Evolutionary conservation across 345 rosid genomes (phyloP).

Genomic region (Pseudoturritis turrita): DNA sequence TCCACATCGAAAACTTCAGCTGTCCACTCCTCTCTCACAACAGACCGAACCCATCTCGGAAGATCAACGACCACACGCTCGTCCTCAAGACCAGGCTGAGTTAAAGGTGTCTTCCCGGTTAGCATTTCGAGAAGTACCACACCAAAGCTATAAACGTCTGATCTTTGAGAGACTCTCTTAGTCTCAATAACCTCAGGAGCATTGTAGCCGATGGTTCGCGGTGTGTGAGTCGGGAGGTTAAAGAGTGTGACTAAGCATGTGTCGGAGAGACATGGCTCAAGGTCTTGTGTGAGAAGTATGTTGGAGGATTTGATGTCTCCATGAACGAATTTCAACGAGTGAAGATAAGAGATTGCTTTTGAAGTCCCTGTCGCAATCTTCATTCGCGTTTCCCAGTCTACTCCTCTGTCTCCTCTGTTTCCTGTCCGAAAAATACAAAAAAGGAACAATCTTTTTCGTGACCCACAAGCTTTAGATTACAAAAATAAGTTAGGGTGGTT

Average conservation of each 20-base stretch:
- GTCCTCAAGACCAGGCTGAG: conserved; percentile 50
- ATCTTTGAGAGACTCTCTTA: conserved; percentile 49
- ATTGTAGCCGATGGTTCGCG: conserved; percentile 55
- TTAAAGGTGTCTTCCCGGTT: conserved; percentile 69
- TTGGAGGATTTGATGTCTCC: conserved; percentile 79
- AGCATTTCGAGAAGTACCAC: conserved; percentile 77
- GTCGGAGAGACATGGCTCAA: conserved; percentile 62
- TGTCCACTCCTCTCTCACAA: conserved; percentile 84
- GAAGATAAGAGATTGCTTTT: conserved; percentile 58
- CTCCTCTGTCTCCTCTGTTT: conserved; percentile 33
- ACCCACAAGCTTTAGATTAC: not conserved
- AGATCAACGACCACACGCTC: conserved; percentile 50
- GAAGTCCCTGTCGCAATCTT: conserved; percentile 61
- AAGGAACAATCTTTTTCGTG: not conserved
- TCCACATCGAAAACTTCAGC: conserved; percentile 87
- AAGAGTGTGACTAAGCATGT: conserved; percentile 54
- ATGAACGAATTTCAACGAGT: conserved; percentile 49
- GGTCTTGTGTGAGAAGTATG: conserved; percentile 55
- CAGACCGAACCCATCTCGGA: conserved; percentile 85
- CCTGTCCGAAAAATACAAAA: conserved; percentile 29
- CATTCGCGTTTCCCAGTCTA: conserved; percentile 73
- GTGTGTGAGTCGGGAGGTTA: conserved; percentile 43
- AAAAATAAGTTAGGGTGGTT: not conserved
- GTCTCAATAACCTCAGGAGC: conserved; percentile 78
- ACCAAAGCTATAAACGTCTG: conserved; percentile 85